Percentiles rank a stretch among this genome's conserved stretches.
Conservation (phyloP, 768 basidiomycete genomes). For the Tulasnella sp. region DNA sequence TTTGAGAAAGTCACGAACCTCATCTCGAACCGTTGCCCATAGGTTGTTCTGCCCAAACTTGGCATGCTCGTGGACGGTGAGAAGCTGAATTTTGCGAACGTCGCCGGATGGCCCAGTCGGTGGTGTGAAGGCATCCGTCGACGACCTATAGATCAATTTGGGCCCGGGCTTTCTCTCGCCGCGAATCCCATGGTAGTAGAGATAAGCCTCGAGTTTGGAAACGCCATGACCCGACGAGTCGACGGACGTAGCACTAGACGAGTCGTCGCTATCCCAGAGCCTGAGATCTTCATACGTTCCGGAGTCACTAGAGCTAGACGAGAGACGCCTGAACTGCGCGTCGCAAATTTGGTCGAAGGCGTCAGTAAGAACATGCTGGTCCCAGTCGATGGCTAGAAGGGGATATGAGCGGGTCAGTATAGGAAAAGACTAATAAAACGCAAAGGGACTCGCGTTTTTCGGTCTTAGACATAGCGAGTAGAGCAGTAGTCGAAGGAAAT, state of each 20-base stretch:
- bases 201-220: constrained; percentile 26
- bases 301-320: constrained; percentile 8
- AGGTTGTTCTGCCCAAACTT: constrained; percentile 26
- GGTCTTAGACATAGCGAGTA: no score
- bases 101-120: constrained; percentile 28
- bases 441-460: background rate
- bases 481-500: no score
- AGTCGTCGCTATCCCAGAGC: constrained; percentile 10
- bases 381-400: constrained; percentile 6
- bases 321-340: background rate
- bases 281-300: constrained; percentile 10
- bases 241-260: constrained; percentile 13
- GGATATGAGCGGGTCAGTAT: background rate
- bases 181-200: constrained; percentile 29
- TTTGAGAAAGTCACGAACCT: constrained; percentile 30
- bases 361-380: constrained; percentile 9
- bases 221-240: constrained; percentile 21
- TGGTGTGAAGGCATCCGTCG: constrained; percentile 26
- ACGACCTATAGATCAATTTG: constrained; percentile 31
- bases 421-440: background rate
- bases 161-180: constrained; percentile 27
- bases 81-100: constrained; percentile 27
- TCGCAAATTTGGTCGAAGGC: constrained; percentile 11
- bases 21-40: constrained; percentile 28
- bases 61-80: constrained; percentile 25